These are phyloP conservation scores for Blastomyces silverae DNA, from an alignment of 2,329 filamentous ascomycete species.

Conservation along the genomic window DNA sequence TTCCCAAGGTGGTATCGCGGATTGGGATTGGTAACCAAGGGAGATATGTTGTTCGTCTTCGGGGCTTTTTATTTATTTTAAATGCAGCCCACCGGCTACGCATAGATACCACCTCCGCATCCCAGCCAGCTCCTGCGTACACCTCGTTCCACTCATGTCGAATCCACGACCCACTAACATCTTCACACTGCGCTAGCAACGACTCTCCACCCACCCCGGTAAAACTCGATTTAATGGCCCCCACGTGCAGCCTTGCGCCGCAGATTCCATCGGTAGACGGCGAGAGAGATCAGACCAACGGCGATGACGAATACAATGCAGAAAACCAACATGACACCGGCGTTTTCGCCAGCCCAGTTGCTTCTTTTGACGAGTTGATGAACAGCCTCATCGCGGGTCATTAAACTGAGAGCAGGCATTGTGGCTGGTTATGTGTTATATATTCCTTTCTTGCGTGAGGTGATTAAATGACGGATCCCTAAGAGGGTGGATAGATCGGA, in stretches of 20 bases:
- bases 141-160: not conserved
- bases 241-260: conserved; percentile 26
- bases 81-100: not conserved
- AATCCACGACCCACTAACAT: not conserved
- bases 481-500: not conserved
- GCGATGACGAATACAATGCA: conserved; percentile 53
- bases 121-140: not conserved
- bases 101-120: not conserved
- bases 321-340: conserved; percentile 58
- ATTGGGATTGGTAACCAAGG: not conserved
- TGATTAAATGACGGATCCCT: not conserved
- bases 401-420: conserved; percentile 31
- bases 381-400: conserved; percentile 16
- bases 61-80: not conserved
- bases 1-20: not conserved
- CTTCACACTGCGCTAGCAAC: not conserved
- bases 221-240: not conserved
- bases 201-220: not conserved
- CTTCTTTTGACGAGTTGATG: conserved; percentile 45
- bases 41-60: not conserved
- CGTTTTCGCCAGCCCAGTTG: conserved; percentile 53
- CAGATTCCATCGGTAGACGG: conserved; percentile 43
- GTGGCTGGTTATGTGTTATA: not conserved
- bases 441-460: not conserved
- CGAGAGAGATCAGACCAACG: conserved; percentile 46